Percentiles rank a stretch among this genome's conserved stretches.
Evolutionary conservation across 257 asterid genomes (phyloP).

Genomic region (Capsicum pubescens): DNA sequence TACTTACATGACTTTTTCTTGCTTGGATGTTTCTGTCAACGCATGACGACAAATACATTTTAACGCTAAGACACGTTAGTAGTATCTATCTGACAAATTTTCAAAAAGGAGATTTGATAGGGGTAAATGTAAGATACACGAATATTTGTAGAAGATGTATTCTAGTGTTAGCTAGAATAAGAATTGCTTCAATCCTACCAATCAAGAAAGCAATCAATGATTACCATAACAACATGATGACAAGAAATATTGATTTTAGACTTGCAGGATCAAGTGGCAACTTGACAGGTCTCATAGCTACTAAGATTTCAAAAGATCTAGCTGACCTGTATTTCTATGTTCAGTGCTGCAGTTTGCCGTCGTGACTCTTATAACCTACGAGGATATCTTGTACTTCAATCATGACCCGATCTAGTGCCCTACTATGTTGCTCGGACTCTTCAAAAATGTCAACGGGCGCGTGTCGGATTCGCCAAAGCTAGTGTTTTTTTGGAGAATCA

Average conservation of each 20-base stretch:
- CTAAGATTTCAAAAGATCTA: not conserved
- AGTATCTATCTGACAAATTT: not conserved
- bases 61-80: not conserved
- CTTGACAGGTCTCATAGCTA: not conserved
- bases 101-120: not conserved
- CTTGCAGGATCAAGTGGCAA: not conserved
- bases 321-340: not conserved
- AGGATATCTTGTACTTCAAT: not conserved
- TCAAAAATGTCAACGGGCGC: too few species aligned
- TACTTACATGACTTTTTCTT: not conserved
- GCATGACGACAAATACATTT: not conserved
- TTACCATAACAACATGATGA: not conserved
- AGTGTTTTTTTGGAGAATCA: too few species aligned
- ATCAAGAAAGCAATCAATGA: not conserved
- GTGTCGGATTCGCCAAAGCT: too few species aligned
- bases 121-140: not conserved
- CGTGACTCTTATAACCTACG: not conserved
- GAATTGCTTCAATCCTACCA: not conserved
- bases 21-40: not conserved
- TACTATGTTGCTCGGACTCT: not conserved
- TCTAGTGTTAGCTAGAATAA: not conserved
- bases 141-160: not conserved
- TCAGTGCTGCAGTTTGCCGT: not conserved
- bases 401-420: not conserved
- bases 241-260: not conserved